A percentile compares a stretch with the other conserved stretches of the same genome.
Evolutionary conservation across 768 basidiomycete species (phyloP).

Genomic region (Xerocomus brunneocitrinus): DNA sequence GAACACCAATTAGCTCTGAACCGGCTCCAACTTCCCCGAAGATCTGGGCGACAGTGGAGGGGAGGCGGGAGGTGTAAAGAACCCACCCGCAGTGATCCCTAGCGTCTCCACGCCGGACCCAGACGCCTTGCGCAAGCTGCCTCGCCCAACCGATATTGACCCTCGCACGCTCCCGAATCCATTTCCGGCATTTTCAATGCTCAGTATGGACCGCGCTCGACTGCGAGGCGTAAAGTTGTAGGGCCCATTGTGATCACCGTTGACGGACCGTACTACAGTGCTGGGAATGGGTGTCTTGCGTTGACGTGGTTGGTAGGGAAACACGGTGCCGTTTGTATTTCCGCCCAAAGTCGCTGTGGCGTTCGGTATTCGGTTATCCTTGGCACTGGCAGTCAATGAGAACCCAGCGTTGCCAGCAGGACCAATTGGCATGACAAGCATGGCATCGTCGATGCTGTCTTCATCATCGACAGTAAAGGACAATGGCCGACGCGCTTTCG

Average conservation of each 20-base stretch:
- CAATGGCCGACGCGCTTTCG: constrained; percentile 18
- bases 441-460: constrained; percentile 71
- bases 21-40: constrained; percentile 5
- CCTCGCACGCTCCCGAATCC: constrained; percentile 40
- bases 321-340: background rate
- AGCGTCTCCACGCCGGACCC: constrained; percentile 75
- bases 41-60: constrained; percentile 18
- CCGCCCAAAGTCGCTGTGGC: constrained; percentile 27
- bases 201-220: constrained; percentile 55
- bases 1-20: background rate
- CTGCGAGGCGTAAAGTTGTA: constrained; percentile 35
- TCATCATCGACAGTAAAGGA: constrained; percentile 49
- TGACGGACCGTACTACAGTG: constrained; percentile 31
- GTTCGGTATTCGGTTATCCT: constrained; percentile 11
- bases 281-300: constrained; percentile 30
- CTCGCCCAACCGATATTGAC: constrained; percentile 63
- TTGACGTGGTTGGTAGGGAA: constrained; percentile 39
- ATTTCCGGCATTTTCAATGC: constrained; percentile 46
- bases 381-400: constrained; percentile 5
- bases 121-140: constrained; percentile 54
- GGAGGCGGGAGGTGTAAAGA: constrained; percentile 57
- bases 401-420: constrained; percentile 28
- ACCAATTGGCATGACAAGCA: constrained; percentile 70
- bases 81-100: constrained; percentile 72
- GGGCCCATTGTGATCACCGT: constrained; percentile 28